Percentiles rank a stretch among this genome's conserved stretches.
These are phyloP conservation scores for Penicillium glabrum DNA, from an alignment of 2,329 filamentous ascomycete species.

Conservation along the genomic window DNA sequence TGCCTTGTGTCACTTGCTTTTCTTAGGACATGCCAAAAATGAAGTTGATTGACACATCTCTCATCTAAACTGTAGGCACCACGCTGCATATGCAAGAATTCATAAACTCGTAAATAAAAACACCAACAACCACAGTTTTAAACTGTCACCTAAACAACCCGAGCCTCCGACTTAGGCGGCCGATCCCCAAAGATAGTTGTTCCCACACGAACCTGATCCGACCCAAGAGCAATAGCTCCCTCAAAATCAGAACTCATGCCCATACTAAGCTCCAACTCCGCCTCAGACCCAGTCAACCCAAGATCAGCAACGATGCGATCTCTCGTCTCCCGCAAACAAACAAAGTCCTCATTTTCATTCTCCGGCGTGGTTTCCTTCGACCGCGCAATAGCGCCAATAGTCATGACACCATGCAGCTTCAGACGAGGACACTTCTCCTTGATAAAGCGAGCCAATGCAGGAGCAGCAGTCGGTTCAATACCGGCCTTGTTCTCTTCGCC, in stretches of 20 bases:
- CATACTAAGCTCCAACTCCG: constrained; percentile 87
- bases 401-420: constrained; percentile 83
- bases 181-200: constrained; percentile 91
- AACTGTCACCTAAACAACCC: constrained; percentile 50
- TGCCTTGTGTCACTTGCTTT: too few species aligned
- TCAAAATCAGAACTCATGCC: constrained; percentile 98
- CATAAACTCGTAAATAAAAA: constrained; percentile 4
- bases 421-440: constrained; percentile 70
- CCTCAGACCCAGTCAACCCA: constrained; percentile 46
- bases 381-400: constrained; percentile 89
- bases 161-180: constrained; percentile 75
- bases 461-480: constrained; percentile 65
- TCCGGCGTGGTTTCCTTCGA: constrained; percentile 71
- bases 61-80: neutral
- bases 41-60: too few species aligned
- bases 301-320: constrained; percentile 68
- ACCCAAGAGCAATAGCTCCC: constrained; percentile 78
- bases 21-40: too few species aligned
- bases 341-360: constrained; percentile 90
- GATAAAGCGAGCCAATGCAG: constrained; percentile 68
- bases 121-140: neutral
- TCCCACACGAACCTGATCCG: constrained; percentile 85
- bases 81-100: constrained; percentile 5
- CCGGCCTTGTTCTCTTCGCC: constrained; percentile 85
- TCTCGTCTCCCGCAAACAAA: constrained; percentile 64